Conservation (phyloP, 345 rosid species). For the Hibiscus mutabilis region DNA sequence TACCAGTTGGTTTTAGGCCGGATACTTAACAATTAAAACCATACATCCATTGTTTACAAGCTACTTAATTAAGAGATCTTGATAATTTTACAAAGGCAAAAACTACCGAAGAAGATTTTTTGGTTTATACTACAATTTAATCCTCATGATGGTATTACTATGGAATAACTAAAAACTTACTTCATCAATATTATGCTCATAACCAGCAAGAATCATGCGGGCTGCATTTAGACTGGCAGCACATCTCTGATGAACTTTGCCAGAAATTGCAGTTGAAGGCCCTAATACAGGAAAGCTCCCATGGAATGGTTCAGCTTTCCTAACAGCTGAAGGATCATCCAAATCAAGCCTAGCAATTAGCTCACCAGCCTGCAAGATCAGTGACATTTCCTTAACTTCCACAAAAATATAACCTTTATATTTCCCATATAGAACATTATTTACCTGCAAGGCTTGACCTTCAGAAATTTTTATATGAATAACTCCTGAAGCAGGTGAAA, state of each 20-base stretch:
- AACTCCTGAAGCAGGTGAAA: slow-evolving; percentile 94
- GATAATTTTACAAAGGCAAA: neutral
- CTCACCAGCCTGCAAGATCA: slow-evolving; percentile 80
- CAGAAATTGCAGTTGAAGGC: slow-evolving; percentile 90
- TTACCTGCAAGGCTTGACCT: slow-evolving; percentile 99
- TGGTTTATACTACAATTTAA: neutral
- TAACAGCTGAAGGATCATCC: slow-evolving; percentile 98
- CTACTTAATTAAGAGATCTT: neutral
- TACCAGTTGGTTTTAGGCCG: neutral
- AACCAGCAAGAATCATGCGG: slow-evolving; percentile 97
- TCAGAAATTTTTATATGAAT: slow-evolving; percentile 80
- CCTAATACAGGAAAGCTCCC: slow-evolving; percentile 86
- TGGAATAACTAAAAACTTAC: slow-evolving; percentile 34
- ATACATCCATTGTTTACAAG: neutral
- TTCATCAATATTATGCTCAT: slow-evolving; percentile 87
- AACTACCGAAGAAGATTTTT: neutral
- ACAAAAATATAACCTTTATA: neutral
- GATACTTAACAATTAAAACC: neutral
- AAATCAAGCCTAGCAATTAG: slow-evolving; percentile 93
- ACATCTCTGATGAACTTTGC: slow-evolving; percentile 98
- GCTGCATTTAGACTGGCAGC: slow-evolving; percentile 91
- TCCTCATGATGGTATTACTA: neutral
- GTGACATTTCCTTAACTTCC: slow-evolving; percentile 11
- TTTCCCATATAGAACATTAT: slow-evolving; percentile 2
- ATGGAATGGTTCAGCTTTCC: slow-evolving; percentile 95